Base-by-base conservation (phyloP, 106 monocot species). In the Dactylorhiza incarnata region DNA sequence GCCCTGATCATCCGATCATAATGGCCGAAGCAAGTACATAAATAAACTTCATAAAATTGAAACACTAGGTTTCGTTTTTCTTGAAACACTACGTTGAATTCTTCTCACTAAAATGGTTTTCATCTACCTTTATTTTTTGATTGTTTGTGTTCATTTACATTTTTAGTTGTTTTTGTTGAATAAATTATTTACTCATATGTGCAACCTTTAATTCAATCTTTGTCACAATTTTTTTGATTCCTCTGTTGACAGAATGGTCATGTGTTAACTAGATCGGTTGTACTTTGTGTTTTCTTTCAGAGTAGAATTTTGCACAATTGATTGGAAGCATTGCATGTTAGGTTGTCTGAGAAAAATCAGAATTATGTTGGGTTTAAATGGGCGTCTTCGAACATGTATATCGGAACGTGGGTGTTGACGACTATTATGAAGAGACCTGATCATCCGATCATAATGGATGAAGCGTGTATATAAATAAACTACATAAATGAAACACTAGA, bases 291-390 rank as follows among this genome's bases (percentile, higher is more conserved):
- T 65, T 29, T 65, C 5, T 63, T 81, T 77, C 84, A 94, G 94
- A 99, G 91, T 70, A 91, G 75, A 80, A 78, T 90, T 66, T 75
- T 99, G 75, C 99, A 88, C 75, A 82, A 75, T 45, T 75, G 79
- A 37, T 86, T 99, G 73, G 94, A 99, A 62, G 51, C 86, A 45
- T 81, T 99, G 82, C 94, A 91, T 72, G 65, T 89, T 51, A 90
- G 84, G 81, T 76, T 92, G 73, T 88, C 87, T 43, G 87, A 88
- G n/a, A 89, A 82, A 68, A 91, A 91, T 55, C 78, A 72, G 0
- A 73, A 43, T 81, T 83, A 83, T 73, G 76, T 81, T 79, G 90
- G 81, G 14, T 74, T 75, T 37, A 37, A 37, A 37, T 37, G 37
- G 37, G 37, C 37, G 37, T 37, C 37, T 37, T 37, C 37, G 37